Evolutionary conservation across 2,329 filamentous ascomycete genomes (phyloP).

Genomic region (Cyphellophora attinorum): DNA sequence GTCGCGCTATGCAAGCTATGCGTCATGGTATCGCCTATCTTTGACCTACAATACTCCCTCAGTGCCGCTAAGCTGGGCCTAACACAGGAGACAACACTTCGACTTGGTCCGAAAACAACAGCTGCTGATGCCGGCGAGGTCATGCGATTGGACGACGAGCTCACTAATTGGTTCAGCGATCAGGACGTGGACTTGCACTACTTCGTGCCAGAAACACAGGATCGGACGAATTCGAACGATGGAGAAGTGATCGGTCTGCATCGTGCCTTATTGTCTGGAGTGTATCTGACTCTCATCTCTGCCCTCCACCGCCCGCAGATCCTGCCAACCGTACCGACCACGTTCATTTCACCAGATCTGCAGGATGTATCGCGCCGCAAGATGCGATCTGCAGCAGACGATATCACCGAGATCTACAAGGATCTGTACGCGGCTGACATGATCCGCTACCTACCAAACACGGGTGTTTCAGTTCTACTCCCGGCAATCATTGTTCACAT

Average conservation of each 20-base stretch:
- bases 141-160: slow-evolving; percentile 65
- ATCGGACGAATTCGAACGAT: slow-evolving; percentile 50
- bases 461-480: slow-evolving; percentile 80
- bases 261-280: slow-evolving; percentile 81
- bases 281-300: slow-evolving; percentile 84
- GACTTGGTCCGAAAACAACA: slow-evolving; percentile 82
- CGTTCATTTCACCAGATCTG: slow-evolving; percentile 52
- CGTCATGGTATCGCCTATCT: slow-evolving; percentile 77
- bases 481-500: slow-evolving; percentile 92
- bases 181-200: slow-evolving; percentile 67
- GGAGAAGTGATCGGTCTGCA: slow-evolving; percentile 54
- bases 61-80: slow-evolving; percentile 67
- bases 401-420: slow-evolving; percentile 76
- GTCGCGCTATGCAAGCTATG: slow-evolving; percentile 86
- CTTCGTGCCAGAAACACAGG: slow-evolving; percentile 37
- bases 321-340: slow-evolving; percentile 59
- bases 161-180: slow-evolving; percentile 66
- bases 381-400: slow-evolving; percentile 71
- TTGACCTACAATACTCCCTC: slow-evolving; percentile 86
- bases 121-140: slow-evolving; percentile 75
- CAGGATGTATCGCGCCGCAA: slow-evolving; percentile 75
- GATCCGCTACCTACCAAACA: slow-evolving; percentile 74
- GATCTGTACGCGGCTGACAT: slow-evolving; percentile 64
- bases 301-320: slow-evolving; percentile 88
- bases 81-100: slow-evolving; percentile 71